phyloP scores from a whole-genome alignment of 2,329 filamentous ascomycete species.

The Passalora sequoiae region DNA sequence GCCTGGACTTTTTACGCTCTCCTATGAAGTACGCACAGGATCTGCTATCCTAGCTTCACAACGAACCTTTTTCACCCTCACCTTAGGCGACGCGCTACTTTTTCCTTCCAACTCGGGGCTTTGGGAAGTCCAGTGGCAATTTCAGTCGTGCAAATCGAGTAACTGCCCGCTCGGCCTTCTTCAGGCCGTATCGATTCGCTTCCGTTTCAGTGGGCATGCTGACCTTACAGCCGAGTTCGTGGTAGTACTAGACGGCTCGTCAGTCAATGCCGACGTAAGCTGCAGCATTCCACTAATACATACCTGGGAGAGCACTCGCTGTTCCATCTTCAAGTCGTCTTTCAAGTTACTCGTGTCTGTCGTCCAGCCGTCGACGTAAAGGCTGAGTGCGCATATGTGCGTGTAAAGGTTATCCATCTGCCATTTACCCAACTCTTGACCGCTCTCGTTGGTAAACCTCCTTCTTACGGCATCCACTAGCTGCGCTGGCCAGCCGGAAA shows the following conservation, averaged over 20 bases:
- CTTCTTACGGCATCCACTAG: constrained; percentile 63
- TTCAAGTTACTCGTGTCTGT: constrained; percentile 65
- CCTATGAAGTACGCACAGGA: too few relatives aligned
- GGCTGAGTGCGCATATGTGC: constrained; percentile 65
- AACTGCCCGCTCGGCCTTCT: constrained; percentile 55
- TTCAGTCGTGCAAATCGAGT: constrained; percentile 65
- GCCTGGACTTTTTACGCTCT: too few relatives aligned
- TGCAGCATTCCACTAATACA: not conserved
- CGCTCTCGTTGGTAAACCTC: constrained; percentile 59
- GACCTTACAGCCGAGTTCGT: constrained; percentile 68
- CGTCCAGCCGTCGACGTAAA: constrained; percentile 68
- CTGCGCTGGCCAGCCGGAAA: constrained; percentile 53
- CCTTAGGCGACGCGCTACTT: too few relatives aligned
- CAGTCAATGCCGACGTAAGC: not conserved
- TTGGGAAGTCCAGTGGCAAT: constrained; percentile 79
- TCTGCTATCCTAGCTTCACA: too few relatives aligned
- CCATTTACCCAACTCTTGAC: constrained; percentile 61
- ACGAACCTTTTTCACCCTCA: too few relatives aligned
- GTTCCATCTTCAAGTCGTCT: constrained; percentile 67
- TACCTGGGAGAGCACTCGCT: constrained; percentile 47
- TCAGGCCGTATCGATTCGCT: constrained; percentile 48
- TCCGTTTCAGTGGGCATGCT: constrained; percentile 44
- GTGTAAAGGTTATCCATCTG: constrained; percentile 67
- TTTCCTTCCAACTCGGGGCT: constrained; percentile 33
- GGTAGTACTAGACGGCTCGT: constrained; percentile 54